Evolutionary conservation across 192 early-diverging fungal genomes (phyloP), one percentile per base, ranked within the genome.

Genomic region (Coemansia reversa): DNA sequence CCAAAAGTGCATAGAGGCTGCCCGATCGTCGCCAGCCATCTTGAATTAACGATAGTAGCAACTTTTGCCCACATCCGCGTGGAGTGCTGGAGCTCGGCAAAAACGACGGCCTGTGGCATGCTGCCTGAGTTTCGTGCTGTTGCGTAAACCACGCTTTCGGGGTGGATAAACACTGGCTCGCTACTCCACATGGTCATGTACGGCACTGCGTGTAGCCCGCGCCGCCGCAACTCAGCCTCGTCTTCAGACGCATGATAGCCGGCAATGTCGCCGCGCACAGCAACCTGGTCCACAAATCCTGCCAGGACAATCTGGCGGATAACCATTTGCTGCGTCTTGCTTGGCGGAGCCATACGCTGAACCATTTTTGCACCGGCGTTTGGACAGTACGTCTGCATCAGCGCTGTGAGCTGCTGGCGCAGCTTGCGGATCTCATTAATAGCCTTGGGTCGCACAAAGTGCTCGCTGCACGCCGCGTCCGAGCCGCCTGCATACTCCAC

Each of bases 241-340:
- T 61, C 69, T 45, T 70, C 77, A 7, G 60, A 60, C 42, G 65
- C 69, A 52, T 70, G 74, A 56, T 67, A 69, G 28, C 75, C 87
- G 24, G 92, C 85, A n/a, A 92, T 74, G 51, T 96, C 94, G 63
- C 84, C 86, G 2, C 93, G 87, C 51, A 89, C 76, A 1, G 97
- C 97, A n/a, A 99, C 86, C 7, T 90, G 91, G 65, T 99, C 97
- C 54, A 93, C 85, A 55, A 93, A 97, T 1, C 94, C 93, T 2
- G 93, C 86, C 2, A 95, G 81, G 4, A 98, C 68, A 49, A 97
- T 85, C 74, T 99, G 95, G 12, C 91, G 89, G 16, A 99, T 77
- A 6, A 89, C 83, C 8, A 84, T 86, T 60, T 86, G 80, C 66
- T 97, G 93, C 49, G 82, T 62, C 39, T 78, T 63, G 12, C 69